Percentiles rank a stretch among this genome's conserved stretches.
These are phyloP conservation scores for Collybia mongolica DNA, from an alignment of 768 basidiomycete genomes.

Conservation along the genomic window DNA sequence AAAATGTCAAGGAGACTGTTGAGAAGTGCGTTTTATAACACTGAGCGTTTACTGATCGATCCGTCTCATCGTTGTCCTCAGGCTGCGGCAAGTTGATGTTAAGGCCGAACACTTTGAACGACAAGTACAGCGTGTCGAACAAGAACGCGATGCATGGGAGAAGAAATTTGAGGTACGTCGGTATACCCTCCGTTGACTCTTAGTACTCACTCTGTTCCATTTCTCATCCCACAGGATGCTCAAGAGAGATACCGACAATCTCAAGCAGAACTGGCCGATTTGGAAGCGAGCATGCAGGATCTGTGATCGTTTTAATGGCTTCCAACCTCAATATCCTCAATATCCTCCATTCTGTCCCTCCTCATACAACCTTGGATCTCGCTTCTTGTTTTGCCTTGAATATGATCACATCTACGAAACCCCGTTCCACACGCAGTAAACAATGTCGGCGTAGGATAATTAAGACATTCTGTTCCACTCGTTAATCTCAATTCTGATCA, in stretches of 20 bases:
- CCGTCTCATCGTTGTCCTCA: conserved; percentile 28
- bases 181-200: neutral
- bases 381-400: conserved; percentile 10
- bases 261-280: conserved; percentile 82
- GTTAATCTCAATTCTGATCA: neutral
- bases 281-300: conserved; percentile 73
- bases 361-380: conserved; percentile 2
- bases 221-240: conserved; percentile 53
- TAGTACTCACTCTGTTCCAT: conserved; percentile 6
- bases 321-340: conserved; percentile 1
- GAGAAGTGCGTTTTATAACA: conserved; percentile 75
- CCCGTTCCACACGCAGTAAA: conserved; percentile 6
- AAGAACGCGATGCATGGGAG: conserved; percentile 93
- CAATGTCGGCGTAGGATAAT: conserved; percentile 13
- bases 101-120: conserved; percentile 99
- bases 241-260: conserved; percentile 67
- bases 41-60: conserved; percentile 11
- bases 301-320: conserved; percentile 37
- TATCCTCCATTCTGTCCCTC: conserved; percentile 1
- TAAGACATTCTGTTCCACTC: conserved; percentile 6
- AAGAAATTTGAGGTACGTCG: conserved; percentile 85
- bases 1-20: conserved; percentile 93
- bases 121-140: conserved; percentile 80
- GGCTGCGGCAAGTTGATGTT: conserved; percentile 94
- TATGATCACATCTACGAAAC: conserved; percentile 10